A percentile compares a stretch with the other conserved stretches of the same genome.
These are phyloP conservation scores for Tuber aestivum DNA, from an alignment of 495 filamentous ascomycete genomes.

Conservation along the genomic window DNA sequence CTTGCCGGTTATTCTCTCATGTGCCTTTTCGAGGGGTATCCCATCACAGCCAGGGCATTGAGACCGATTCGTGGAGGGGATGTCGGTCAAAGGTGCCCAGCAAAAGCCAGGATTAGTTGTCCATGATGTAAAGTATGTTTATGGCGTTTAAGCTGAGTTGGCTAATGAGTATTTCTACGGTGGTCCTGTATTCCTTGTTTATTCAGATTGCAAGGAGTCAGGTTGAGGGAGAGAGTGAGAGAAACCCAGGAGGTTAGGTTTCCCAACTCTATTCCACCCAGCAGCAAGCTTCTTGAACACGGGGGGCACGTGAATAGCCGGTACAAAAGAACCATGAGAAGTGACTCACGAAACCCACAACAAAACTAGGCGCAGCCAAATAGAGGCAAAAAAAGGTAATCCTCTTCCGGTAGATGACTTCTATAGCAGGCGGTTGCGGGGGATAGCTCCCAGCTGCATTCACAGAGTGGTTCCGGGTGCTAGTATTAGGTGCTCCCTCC, in stretches of 20 bases:
- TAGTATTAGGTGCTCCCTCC: too few species aligned
- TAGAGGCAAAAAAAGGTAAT: too few species aligned
- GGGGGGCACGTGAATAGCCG: too few species aligned
- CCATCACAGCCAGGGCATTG: slow-evolving; percentile 21
- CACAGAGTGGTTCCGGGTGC: too few species aligned
- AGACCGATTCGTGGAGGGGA: slow-evolving; percentile 9
- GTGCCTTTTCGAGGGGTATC: slow-evolving; percentile 22
- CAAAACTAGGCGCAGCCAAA: too few species aligned
- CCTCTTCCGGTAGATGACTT: too few species aligned
- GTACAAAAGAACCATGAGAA: too few species aligned
- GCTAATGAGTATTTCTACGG: slow-evolving; percentile 28
- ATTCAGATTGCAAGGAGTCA: background rate
- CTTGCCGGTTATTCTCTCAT: slow-evolving; percentile 20
- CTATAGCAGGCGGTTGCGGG: too few species aligned
- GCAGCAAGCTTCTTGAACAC: too few species aligned
- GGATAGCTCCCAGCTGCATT: too few species aligned
- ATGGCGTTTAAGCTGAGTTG: slow-evolving; percentile 31
- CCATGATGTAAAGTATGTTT: slow-evolving; percentile 10
- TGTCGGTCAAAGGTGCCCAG: slow-evolving; percentile 26
- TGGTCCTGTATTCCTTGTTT: slow-evolving; percentile 5
- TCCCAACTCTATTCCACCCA: too few species aligned
- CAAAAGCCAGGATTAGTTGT: slow-evolving; percentile 21
- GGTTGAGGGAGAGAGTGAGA: background rate
- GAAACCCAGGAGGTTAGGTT: slow-evolving; percentile 19
- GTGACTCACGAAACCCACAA: too few species aligned